Evolutionary conservation across 768 basidiomycete genomes (phyloP).

Genomic region (Psilocybe subaeruginosa): DNA sequence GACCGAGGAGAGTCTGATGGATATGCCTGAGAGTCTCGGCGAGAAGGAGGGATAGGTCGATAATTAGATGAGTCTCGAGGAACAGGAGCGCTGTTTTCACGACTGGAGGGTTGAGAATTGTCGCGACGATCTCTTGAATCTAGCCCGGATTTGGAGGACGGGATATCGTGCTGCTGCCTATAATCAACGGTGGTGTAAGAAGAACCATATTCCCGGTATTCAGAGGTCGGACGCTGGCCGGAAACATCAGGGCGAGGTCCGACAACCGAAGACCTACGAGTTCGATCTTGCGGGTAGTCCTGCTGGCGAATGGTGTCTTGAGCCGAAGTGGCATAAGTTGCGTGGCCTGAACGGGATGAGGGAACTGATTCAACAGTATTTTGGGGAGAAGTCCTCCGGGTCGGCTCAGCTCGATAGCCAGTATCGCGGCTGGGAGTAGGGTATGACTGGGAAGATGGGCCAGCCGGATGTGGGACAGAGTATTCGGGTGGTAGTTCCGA

Average conservation of each 20-base stretch:
- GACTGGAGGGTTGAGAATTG: background rate
- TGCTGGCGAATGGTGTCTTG: slow-evolving; percentile 7
- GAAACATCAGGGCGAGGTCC: slow-evolving; percentile 21
- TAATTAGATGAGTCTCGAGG: slow-evolving; percentile 12
- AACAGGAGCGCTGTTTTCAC: background rate
- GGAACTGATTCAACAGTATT: slow-evolving; percentile 3
- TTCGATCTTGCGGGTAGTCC: slow-evolving; percentile 11
- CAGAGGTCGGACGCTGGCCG: slow-evolving; percentile 14
- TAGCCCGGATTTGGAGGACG: slow-evolving; percentile 1
- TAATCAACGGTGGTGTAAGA: slow-evolving; percentile 13
- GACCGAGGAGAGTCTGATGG: slow-evolving; percentile 8
- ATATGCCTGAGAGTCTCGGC: slow-evolving; percentile 16
- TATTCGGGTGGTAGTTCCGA: slow-evolving; percentile 18
- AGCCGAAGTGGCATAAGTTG: slow-evolving; percentile 11
- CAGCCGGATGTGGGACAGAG: background rate
- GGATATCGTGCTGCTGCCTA: slow-evolving; percentile 2
- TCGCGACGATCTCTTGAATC: slow-evolving; percentile 11
- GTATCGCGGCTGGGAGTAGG: slow-evolving; percentile 14
- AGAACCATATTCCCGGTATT: slow-evolving; percentile 14
- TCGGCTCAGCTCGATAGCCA: slow-evolving; percentile 10
- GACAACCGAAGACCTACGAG: slow-evolving; percentile 19
- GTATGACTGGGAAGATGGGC: background rate
- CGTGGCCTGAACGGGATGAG: slow-evolving; percentile 12
- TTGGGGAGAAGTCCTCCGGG: slow-evolving; percentile 13
- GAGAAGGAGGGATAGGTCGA: slow-evolving; percentile 11